These are phyloP conservation scores for Cucumis hystrix DNA, from an alignment of 306 rosid genomes.

Conservation along the genomic window DNA sequence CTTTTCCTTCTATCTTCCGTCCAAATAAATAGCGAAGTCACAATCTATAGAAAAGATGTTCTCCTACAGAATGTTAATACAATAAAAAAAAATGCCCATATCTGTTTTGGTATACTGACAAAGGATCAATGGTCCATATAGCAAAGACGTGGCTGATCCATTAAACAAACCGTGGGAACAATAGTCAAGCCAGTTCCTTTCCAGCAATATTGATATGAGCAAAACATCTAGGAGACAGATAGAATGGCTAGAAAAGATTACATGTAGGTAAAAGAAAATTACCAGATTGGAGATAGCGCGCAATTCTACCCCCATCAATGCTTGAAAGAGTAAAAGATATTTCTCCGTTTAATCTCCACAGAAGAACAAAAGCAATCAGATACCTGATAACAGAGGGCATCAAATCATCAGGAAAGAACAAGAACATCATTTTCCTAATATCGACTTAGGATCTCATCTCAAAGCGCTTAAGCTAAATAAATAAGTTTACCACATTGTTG, in stretches of 20 bases:
- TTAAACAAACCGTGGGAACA: neutral
- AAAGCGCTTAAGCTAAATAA: conserved; percentile 19
- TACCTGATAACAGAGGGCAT: conserved; percentile 40
- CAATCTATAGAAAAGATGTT: neutral
- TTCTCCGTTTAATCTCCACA: conserved; percentile 61
- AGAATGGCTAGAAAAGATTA: neutral
- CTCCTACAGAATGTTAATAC: neutral
- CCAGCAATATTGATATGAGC: neutral
- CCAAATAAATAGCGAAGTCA: neutral
- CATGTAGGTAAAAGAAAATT: conserved; percentile 1
- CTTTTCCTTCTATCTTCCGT: neutral
- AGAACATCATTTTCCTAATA: conserved; percentile 9
- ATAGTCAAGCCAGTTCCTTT: neutral
- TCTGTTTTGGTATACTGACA: neutral
- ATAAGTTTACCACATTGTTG: conserved; percentile 73
- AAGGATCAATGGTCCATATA: neutral
- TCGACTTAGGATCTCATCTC: conserved; percentile 12
- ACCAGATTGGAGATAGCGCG: conserved; percentile 82
- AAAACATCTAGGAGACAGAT: neutral
- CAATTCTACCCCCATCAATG: conserved; percentile 49
- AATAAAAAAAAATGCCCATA: neutral
- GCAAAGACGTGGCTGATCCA: neutral
- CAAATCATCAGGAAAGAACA: conserved; percentile 15
- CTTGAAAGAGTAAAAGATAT: conserved; percentile 43
- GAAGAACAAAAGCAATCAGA: conserved; percentile 64